These are phyloP conservation scores for Candida stauntonica DNA, from an alignment of 805 yeast species.

Conservation along the genomic window DNA sequence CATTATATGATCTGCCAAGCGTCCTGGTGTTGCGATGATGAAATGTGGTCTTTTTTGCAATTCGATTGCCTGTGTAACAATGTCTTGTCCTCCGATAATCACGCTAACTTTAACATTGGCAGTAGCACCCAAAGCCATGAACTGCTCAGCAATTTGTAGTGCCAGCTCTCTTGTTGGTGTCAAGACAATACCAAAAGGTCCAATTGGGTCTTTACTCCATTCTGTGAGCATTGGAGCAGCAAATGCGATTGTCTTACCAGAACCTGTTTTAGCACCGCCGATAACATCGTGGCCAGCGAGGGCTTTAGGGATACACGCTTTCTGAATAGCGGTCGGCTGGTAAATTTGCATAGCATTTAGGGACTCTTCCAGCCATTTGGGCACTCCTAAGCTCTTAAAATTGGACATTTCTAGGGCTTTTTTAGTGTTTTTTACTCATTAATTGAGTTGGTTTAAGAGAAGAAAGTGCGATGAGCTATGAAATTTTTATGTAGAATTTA, in stretches of 20 bases:
- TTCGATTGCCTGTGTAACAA: conserved; percentile 80
- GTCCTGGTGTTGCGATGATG: conserved; percentile 95
- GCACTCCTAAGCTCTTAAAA: conserved; percentile 66
- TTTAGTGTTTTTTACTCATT: too few relatives aligned
- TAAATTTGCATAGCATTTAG: conserved; percentile 75
- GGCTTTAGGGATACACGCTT: conserved; percentile 84
- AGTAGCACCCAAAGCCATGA: conserved; percentile 83
- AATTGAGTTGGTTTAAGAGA: not conserved
- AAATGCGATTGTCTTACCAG: conserved; percentile 96
- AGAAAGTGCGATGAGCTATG: not conserved
- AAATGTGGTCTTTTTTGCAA: conserved; percentile 86
- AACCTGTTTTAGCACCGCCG: conserved; percentile 98
- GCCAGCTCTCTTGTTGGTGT: conserved; percentile 96
- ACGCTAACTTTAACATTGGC: conserved; percentile 82
- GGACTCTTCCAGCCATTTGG: conserved; percentile 84
- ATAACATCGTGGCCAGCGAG: conserved; percentile 79
- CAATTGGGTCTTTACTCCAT: conserved; percentile 95
- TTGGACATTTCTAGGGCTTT: conserved; percentile 9
- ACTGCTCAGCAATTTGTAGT: conserved; percentile 94
- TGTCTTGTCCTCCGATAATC: conserved; percentile 93
- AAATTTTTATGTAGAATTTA: not conserved
- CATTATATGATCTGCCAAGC: conserved; percentile 87
- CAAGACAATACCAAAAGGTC: conserved; percentile 81
- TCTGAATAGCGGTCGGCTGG: conserved; percentile 83
- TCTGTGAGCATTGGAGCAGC: conserved; percentile 94